Evolutionary conservation across 495 filamentous ascomycete genomes (phyloP), one percentile per base, ranked within the genome.

Genomic region (Neurospora hispaniola): DNA sequence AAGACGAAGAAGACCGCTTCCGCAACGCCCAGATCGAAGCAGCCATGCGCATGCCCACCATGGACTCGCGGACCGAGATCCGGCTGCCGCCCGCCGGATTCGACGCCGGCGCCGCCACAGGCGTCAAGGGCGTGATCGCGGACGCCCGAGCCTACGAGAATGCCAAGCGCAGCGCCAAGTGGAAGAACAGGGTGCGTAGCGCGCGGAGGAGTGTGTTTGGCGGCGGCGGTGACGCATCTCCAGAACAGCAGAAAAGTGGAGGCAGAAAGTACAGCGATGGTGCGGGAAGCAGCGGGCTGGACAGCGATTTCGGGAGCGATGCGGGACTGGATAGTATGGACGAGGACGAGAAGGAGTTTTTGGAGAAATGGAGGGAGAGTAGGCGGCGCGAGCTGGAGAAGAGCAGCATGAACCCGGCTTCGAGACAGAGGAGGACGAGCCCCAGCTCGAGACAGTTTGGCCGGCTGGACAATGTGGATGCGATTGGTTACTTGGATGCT

Each of bases 81-180:
- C 90, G 86, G 73, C 81, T 88, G 73, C 88, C 86, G 38, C 85
- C 85, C 38, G 82, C 84, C 18, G 87, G 88, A 70, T 95, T 91
- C 82, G 89, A 96, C 76, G 88, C 88, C 74, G 92, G 96, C 77
- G 79, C 82, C 69, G 83, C 83, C 31, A 96, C 96, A n/a, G 96
- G 96, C 38, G 96, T 97, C 71, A 98, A 98, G 84, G 96, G 96
- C 75, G 96, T 99, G 80, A 98, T 99, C 74, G 94, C 96, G 75
- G 96, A 99, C 79, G 96, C 96, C 35, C 89, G 92, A 74, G 90
- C 92, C 71, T 98, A 94, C 78, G 94, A 98, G 81, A 88, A 90
- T 71, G 93, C 94, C 12, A 89, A 89, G 70, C 91, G 90, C 75
- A 85, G 83, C 75, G 54, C 54, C 54, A 91, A 88, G 74, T 86